phyloP scores from a whole-genome alignment of 805 yeast genomes.

The Candida anglica region DNA sequence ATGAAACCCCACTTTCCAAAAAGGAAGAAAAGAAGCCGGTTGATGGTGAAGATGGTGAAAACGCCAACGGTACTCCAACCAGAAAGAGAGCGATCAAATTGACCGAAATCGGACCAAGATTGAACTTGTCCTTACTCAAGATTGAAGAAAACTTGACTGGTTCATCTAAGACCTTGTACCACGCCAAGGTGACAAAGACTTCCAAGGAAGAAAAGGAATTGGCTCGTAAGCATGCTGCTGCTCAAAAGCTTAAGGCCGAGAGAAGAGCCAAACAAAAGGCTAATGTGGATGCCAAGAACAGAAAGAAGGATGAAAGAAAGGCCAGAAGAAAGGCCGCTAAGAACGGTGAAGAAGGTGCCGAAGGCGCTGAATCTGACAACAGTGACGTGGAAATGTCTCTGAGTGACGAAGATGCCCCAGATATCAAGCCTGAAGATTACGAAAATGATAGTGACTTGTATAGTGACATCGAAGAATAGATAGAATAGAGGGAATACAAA shows the following conservation, averaged over 20 bases:
- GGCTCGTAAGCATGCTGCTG: conserved; percentile 64
- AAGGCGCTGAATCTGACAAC: conserved; percentile 18
- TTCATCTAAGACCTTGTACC: conserved; percentile 83
- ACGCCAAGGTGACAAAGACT: conserved; percentile 63
- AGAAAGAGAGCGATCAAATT: conserved; percentile 83
- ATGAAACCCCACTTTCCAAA: conserved; percentile 16
- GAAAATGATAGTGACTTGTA: conserved; percentile 49
- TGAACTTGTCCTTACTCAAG: conserved; percentile 70
- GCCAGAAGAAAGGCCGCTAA: conserved; percentile 60
- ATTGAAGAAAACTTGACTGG: conserved; percentile 88
- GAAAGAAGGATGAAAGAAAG: conserved; percentile 68
- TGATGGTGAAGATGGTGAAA: conserved; percentile 12
- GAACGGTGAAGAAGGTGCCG: conserved; percentile 26
- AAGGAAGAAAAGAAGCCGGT: conserved; percentile 13
- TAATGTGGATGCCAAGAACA: conserved; percentile 72
- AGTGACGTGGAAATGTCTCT: too few species aligned
- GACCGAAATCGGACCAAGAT: conserved; percentile 90
- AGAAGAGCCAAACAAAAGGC: conserved; percentile 77
- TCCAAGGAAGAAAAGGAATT: conserved; percentile 54
- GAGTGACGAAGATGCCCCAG: conserved; percentile 27
- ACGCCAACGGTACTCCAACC: conserved; percentile 18
- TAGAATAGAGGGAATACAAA: too few species aligned
- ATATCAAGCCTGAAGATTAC: conserved; percentile 41
- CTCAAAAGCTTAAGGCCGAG: conserved; percentile 58
- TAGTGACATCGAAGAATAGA: conserved; percentile 27